phyloP scores from a whole-genome alignment of 345 rosid genomes.

The Populus euphratica region DNA sequence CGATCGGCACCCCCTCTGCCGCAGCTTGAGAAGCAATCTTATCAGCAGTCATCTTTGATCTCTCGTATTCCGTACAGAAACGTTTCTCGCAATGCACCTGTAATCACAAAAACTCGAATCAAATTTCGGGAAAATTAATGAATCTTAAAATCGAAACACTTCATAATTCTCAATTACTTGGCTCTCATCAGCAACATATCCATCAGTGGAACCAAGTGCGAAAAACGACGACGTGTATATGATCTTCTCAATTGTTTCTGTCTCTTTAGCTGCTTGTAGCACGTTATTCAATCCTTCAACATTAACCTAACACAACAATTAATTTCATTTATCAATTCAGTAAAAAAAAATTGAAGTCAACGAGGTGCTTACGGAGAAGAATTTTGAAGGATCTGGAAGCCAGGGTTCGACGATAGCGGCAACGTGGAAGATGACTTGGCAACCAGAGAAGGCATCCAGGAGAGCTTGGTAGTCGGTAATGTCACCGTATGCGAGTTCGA shows the following conservation, averaged over 20 bases:
- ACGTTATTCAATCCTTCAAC: conserved; percentile 79
- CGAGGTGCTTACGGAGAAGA: conserved; percentile 50
- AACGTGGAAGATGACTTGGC: conserved; percentile 71
- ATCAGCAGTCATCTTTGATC: conserved; percentile 65
- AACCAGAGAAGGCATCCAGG: conserved; percentile 59
- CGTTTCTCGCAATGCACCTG: conserved; percentile 59
- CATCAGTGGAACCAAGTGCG: conserved; percentile 82
- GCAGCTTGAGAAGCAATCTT: conserved; percentile 40
- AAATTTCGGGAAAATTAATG: too few relatives aligned
- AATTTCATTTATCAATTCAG: background rate
- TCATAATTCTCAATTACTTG: too few relatives aligned
- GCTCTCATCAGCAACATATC: conserved; percentile 56
- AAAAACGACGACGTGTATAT: conserved; percentile 87
- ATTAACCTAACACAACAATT: conserved; percentile 51
- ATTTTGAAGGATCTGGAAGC: conserved; percentile 78
- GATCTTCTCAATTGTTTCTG: conserved; percentile 53
- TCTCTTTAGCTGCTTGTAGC: conserved; percentile 55
- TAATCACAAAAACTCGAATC: background rate
- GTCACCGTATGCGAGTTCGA: conserved; percentile 77
- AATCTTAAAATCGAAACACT: too few relatives aligned
- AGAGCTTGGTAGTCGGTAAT: conserved; percentile 65
- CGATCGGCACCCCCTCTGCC: conserved; percentile 52
- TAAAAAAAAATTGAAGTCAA: background rate
- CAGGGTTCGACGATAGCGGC: conserved; percentile 93
- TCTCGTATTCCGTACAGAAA: conserved; percentile 81